Base-by-base conservation (phyloP, 2,329 filamentous ascomycete species). In the Fusarium ambrosium region DNA sequence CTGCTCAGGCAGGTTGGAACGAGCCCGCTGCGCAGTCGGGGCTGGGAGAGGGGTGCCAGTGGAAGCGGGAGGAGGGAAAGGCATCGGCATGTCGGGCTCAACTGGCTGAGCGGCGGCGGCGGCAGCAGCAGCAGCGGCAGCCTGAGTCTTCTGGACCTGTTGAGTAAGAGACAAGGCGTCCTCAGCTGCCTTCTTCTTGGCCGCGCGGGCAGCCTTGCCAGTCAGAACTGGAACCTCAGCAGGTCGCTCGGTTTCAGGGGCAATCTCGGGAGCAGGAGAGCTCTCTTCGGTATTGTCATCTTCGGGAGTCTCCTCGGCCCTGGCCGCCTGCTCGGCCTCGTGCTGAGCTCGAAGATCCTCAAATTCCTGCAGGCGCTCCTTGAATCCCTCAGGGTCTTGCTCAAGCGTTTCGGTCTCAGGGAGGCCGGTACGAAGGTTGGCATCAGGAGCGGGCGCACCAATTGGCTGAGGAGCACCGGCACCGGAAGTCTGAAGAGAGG, bases 31-130 rank as follows among this genome's bases (percentile, higher is more conserved):
- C 11, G 95, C 95, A 51, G 94, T 95, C 14, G 95, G 96, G 1
- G 96, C 95, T 5, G 95, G 95, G 39, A 98, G 88, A 45, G 95
- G 95, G 3, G 95, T 97, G 24, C 90, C 90, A 3, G 94, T 94
- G 13, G 93, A 92, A 1, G 71, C 68, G 32, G 77, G 77, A 53
- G 93, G 93, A 4, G 89, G 90, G 80, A 92, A 92, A 6, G 93
- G 92, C 87, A 94, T 92, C n/a, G 95, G 94, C 79, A 97, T 88
- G 32, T 91, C 92, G 27, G 72, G 86, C 64, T 82, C 86, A 9
- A 87, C 86, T 16, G 89, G 89, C 63, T 91, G 87, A 29, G 77
- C 72, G 24, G 77, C 72, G 11, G 78, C 80, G 6, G 82, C 82
- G 8, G 84, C 61, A 1, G 68, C 72, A 0, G 77, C 77, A 2